Conservation (phyloP, 2,329 filamentous ascomycete genomes). For the Colletotrichum scovillei region DNA sequence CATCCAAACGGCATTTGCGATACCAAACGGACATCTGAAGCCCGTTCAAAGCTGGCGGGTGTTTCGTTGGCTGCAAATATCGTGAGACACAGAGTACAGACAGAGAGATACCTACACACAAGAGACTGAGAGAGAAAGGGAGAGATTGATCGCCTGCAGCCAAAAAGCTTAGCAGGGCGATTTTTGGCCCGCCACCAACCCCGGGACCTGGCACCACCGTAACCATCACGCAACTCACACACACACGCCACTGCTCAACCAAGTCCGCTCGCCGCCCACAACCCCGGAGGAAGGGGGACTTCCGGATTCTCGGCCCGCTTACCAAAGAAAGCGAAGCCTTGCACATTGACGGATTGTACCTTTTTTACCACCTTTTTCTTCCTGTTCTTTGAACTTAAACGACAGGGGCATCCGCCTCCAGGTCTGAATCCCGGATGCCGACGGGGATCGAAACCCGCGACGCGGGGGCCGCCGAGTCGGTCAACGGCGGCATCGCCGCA, state of each 20-base stretch:
- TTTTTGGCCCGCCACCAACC: neutral
- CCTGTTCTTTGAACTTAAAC: neutral
- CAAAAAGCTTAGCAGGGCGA: neutral
- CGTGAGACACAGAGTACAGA: neutral
- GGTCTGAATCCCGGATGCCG: slow-evolving; percentile 28
- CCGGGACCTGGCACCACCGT: neutral
- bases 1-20: neutral
- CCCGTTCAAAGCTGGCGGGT: neutral
- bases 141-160: neutral
- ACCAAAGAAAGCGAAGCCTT: neutral
- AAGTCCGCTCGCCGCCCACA: neutral
- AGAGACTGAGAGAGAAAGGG: neutral
- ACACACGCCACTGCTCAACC: neutral
- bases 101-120: neutral
- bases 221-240: neutral
- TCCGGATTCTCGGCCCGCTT: slow-evolving; percentile 6
- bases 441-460: slow-evolving; percentile 15
- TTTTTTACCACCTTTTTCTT: too few relatives aligned
- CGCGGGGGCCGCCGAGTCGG: slow-evolving; percentile 18
- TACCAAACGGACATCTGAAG: neutral
- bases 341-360: neutral
- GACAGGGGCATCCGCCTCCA: neutral
- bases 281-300: neutral
- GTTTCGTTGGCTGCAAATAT: neutral
- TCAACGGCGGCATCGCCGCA: slow-evolving; percentile 39